Evolutionary conservation across 2,329 filamentous ascomycete species (phyloP).

Genomic region (Elsinoe australis): DNA sequence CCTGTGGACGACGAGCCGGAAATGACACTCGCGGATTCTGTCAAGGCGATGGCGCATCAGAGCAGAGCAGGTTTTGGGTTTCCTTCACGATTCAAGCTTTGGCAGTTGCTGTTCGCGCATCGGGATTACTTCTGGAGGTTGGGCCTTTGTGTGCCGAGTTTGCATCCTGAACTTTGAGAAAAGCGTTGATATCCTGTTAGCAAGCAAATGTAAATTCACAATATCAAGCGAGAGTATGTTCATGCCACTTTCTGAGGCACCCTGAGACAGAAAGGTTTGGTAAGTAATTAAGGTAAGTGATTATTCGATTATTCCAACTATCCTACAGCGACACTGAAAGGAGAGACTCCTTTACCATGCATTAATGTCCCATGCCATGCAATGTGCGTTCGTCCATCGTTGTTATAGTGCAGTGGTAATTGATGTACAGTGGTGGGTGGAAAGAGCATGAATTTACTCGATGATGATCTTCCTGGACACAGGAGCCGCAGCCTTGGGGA

Average conservation of each 20-base stretch:
- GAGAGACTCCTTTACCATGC: not conserved
- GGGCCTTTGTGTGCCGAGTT: slow-evolving; percentile 71
- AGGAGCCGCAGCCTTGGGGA: slow-evolving; percentile 49
- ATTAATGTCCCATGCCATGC: not conserved
- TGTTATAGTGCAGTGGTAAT: no score
- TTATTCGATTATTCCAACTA: slow-evolving; percentile 1
- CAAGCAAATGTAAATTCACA: no score
- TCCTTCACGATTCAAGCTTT: slow-evolving; percentile 62
- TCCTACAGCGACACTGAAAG: not conserved
- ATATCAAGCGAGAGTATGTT: no score
- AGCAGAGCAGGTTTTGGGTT: slow-evolving; percentile 23
- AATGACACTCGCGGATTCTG: not conserved
- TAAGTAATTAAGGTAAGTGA: slow-evolving; percentile 1
- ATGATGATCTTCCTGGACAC: slow-evolving; percentile 48
- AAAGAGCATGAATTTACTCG: slow-evolving; percentile 35
- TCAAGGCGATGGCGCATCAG: slow-evolving; percentile 13
- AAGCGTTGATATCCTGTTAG: not conserved
- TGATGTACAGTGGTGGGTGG: not conserved
- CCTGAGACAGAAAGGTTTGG: not conserved
- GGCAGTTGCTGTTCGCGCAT: slow-evolving; percentile 89
- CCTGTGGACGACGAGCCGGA: slow-evolving; percentile 1
- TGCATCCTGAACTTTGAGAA: slow-evolving; percentile 9
- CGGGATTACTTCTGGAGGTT: slow-evolving; percentile 95
- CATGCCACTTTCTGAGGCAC: no score
- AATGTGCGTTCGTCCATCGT: not conserved